Conservation (phyloP, 441 rosid genomes). For the Gossypium gossypioides region DNA sequence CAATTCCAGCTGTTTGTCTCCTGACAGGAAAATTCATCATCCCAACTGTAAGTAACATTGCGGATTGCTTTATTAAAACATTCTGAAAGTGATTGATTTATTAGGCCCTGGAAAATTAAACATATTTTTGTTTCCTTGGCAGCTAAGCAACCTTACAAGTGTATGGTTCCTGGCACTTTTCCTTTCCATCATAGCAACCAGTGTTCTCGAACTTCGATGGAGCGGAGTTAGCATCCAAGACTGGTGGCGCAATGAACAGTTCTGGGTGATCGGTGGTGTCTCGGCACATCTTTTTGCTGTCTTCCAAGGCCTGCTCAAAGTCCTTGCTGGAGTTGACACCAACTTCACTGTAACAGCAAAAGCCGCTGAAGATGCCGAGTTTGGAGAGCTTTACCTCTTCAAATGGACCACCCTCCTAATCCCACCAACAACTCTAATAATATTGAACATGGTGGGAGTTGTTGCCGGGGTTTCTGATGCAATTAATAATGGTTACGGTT, state of each 20-base stretch:
- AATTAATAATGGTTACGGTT: conserved; percentile 74
- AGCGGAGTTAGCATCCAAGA: conserved; percentile 82
- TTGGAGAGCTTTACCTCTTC: conserved; percentile 78
- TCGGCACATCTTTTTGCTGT: conserved; percentile 88
- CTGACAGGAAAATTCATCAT: conserved; percentile 88
- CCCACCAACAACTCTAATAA: conserved; percentile 84
- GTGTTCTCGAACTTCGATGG: conserved; percentile 80
- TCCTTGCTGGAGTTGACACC: conserved; percentile 80
- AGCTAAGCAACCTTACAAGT: conserved; percentile 68
- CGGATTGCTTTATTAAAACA: not conserved
- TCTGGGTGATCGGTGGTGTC: conserved; percentile 93
- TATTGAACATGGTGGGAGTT: conserved; percentile 79
- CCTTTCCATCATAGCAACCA: conserved; percentile 70
- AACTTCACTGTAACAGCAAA: conserved; percentile 88
- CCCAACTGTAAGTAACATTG: conserved; percentile 48
- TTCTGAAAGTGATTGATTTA: not conserved
- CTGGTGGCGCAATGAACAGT: conserved; percentile 92
- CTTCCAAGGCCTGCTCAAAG: conserved; percentile 86
- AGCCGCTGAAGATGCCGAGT: conserved; percentile 61
- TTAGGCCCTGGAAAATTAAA: not conserved
- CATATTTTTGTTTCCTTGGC: conserved; percentile 21
- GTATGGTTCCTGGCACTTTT: conserved; percentile 73
- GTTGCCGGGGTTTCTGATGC: conserved; percentile 87
- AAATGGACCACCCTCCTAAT: conserved; percentile 92
- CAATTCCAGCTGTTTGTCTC: conserved; percentile 79